Conservation (phyloP, 176 grass and related monocot species). For the Bonia amplexicaulis region DNA sequence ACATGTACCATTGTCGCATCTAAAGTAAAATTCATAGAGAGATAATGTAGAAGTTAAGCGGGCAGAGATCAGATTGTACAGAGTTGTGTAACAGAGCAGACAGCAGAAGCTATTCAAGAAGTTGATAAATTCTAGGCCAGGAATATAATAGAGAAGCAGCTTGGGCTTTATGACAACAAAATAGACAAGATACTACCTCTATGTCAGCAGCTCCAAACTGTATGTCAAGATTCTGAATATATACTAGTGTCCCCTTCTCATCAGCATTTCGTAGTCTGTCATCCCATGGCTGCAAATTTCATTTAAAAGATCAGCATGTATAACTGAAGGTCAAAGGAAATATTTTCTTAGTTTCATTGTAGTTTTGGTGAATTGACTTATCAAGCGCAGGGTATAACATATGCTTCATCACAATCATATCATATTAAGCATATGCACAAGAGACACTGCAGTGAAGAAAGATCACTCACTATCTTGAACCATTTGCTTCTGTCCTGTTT, state of each 20-base stretch:
- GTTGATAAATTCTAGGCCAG: background rate
- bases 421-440: constrained; percentile 3
- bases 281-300: constrained; percentile 67
- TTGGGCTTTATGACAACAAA: constrained; percentile 14
- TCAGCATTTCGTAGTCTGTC: constrained; percentile 36
- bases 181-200: constrained; percentile 44
- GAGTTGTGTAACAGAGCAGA: background rate
- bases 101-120: constrained; percentile 11
- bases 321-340: constrained; percentile 4
- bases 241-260: constrained; percentile 53
- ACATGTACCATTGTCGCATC: background rate
- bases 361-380: constrained; percentile 7
- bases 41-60: background rate
- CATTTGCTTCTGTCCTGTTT: constrained; percentile 79
- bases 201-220: constrained; percentile 66
- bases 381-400: background rate
- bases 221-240: constrained; percentile 83
- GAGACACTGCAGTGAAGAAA: constrained; percentile 17
- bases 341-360: background rate
- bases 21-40: background rate
- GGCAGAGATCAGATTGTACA: background rate
- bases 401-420: background rate
- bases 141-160: background rate
- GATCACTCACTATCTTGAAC: constrained; percentile 76
- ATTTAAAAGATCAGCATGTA: constrained; percentile 10